phyloP scores from a whole-genome alignment of 768 basidiomycete genomes.

The Filobasidium wieringae region DNA sequence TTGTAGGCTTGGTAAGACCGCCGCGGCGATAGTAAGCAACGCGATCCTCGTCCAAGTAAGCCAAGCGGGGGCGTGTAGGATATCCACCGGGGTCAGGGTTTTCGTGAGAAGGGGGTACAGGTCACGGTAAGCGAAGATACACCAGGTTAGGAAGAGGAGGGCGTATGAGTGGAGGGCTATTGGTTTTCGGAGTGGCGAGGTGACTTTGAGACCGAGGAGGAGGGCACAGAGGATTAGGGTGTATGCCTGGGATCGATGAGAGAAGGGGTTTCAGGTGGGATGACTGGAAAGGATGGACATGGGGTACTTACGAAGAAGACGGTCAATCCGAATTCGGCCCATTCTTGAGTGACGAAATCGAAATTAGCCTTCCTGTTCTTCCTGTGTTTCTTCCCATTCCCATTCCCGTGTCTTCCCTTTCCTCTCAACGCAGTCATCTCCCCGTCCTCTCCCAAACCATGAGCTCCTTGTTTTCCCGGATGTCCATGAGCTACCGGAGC shows the following conservation, averaged over 20 bases:
- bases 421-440: slow-evolving; percentile 3
- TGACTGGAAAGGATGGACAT: background rate
- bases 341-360: background rate
- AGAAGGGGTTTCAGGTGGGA: background rate
- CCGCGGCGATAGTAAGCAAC: slow-evolving; percentile 43
- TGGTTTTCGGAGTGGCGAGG: slow-evolving; percentile 36
- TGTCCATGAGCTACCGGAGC: slow-evolving; percentile 19
- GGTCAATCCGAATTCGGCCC: slow-evolving; percentile 31
- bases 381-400: slow-evolving; percentile 8
- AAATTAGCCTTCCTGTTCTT: slow-evolving; percentile 19
- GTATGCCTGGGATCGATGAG: slow-evolving; percentile 40
- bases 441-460: background rate
- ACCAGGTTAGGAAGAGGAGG: slow-evolving; percentile 44
- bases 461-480: background rate
- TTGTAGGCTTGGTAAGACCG: slow-evolving; percentile 47
- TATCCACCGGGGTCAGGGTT: slow-evolving; percentile 46
- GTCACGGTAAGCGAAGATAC: slow-evolving; percentile 48
- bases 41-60: slow-evolving; percentile 49
- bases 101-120: slow-evolving; percentile 52
- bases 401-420: too few relatives aligned
- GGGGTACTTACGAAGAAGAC: slow-evolving; percentile 36
- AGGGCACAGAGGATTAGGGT: slow-evolving; percentile 43
- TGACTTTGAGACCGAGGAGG: slow-evolving; percentile 23
- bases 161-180: slow-evolving; percentile 35
- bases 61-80: slow-evolving; percentile 40